Conservation (phyloP, 371 early-diverging fungal genomes). For the Mucor sp. region DNA sequence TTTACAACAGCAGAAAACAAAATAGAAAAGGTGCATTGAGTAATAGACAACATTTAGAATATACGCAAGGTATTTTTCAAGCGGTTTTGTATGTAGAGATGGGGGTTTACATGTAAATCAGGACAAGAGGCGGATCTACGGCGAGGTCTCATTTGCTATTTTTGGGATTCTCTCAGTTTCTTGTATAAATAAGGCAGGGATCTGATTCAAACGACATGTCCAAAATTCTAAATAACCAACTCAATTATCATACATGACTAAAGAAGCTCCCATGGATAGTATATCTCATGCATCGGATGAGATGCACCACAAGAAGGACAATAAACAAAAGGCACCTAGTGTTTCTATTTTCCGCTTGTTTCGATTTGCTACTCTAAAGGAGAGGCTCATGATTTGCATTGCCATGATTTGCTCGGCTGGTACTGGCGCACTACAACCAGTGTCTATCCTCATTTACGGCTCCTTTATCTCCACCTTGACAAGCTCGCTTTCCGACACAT, state of each 20-base stretch:
- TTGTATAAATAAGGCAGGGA: not conserved
- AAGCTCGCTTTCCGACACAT: not conserved
- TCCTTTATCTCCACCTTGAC: constrained; percentile 19
- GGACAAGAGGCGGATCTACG: not conserved
- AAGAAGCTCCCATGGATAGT: not conserved
- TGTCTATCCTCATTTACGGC: constrained; percentile 40
- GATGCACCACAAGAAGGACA: not conserved
- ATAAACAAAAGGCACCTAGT: constrained; percentile 18
- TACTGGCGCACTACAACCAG: constrained; percentile 40
- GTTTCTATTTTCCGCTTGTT: constrained; percentile 35
- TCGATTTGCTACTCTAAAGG: constrained; percentile 32
- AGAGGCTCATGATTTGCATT: constrained; percentile 24
- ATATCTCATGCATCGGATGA: not conserved
- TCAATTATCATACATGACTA: not conserved
- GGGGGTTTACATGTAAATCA: not conserved
- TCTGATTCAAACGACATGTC: not conserved
- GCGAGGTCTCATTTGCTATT: not conserved
- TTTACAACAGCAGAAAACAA: not conserved
- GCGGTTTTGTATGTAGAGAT: not conserved
- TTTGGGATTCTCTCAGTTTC: not conserved
- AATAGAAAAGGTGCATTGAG: not conserved
- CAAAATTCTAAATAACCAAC: not conserved
- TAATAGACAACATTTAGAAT: not conserved
- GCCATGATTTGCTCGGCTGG: constrained; percentile 28
- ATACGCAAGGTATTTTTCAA: not conserved